These are phyloP conservation scores for Globisporangium alternatum DNA, from an alignment of 352 stramenopile genomes.

Conservation along the genomic window DNA sequence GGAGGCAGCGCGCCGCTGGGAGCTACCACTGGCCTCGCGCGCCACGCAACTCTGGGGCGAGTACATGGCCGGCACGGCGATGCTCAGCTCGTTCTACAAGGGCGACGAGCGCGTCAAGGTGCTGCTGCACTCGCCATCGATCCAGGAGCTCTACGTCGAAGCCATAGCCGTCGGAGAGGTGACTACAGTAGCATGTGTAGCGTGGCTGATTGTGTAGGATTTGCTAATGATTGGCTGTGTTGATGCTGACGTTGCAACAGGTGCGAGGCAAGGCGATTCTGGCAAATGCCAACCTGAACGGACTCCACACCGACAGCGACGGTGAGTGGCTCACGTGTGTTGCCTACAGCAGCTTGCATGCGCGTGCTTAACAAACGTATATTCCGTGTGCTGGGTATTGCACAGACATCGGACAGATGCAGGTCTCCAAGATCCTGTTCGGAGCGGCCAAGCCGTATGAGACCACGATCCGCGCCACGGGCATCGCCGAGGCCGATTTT, in stretches of 20 bases:
- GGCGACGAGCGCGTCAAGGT: slow-evolving; percentile 83
- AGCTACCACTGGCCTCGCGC: slow-evolving; percentile 34
- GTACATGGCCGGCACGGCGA: slow-evolving; percentile 83
- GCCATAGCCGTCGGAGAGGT: slow-evolving; percentile 77
- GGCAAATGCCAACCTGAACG: slow-evolving; percentile 16
- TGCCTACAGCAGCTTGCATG: no score
- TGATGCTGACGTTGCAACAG: slow-evolving; percentile 16
- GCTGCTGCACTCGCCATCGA: slow-evolving; percentile 56
- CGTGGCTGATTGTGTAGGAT: background rate
- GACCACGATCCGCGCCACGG: slow-evolving; percentile 64
- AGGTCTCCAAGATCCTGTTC: slow-evolving; percentile 80
- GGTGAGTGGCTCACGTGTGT: slow-evolving; percentile 2
- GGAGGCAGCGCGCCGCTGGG: slow-evolving; percentile 58
- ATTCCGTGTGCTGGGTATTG: background rate
- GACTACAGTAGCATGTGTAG: background rate
- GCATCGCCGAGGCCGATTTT: slow-evolving; percentile 67
- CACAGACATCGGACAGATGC: slow-evolving; percentile 44
- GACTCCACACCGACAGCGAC: background rate
- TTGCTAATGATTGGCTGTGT: background rate
- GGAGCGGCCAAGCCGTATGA: slow-evolving; percentile 70
- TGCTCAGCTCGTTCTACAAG: slow-evolving; percentile 88
- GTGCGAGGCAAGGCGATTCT: slow-evolving; percentile 64
- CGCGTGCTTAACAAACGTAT: background rate
- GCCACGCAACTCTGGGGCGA: slow-evolving; percentile 74
- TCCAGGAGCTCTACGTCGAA: slow-evolving; percentile 79